phyloP scores from a whole-genome alignment of 192 early-diverging fungal genomes.

The Coemansia sp. region DNA sequence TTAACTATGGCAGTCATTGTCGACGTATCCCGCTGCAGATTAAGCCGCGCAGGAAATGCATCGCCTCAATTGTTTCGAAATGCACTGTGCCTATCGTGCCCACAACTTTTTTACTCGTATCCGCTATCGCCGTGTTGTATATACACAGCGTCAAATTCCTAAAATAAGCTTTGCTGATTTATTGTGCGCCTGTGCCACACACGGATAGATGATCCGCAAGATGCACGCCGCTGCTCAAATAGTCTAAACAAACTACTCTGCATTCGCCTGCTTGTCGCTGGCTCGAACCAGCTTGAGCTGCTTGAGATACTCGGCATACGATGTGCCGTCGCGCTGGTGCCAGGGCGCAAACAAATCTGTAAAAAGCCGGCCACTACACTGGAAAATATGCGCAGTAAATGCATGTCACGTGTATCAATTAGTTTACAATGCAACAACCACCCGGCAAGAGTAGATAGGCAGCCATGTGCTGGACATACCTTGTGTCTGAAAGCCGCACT shows the following conservation, averaged over 20 bases:
- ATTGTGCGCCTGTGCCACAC: neutral
- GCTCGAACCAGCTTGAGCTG: slow-evolving; percentile 45
- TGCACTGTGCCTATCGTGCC: neutral
- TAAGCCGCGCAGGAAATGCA: neutral
- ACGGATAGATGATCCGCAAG: neutral
- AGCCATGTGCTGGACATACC: slow-evolving; percentile 11
- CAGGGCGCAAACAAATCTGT: slow-evolving; percentile 47
- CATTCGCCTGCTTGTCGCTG: slow-evolving; percentile 15
- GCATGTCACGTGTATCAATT: slow-evolving; percentile 7
- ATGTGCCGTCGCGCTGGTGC: slow-evolving; percentile 36
- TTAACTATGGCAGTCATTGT: neutral
- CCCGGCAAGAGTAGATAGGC: neutral
- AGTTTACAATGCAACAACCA: neutral
- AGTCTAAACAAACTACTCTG: neutral
- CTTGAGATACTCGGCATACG: slow-evolving; percentile 40
- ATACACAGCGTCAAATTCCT: neutral
- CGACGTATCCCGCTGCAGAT: neutral
- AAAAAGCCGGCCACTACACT: slow-evolving; percentile 45
- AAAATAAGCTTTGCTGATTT: slow-evolving; percentile 2
- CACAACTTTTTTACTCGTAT: neutral
- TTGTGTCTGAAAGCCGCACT: slow-evolving; percentile 27
- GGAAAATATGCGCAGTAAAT: neutral
- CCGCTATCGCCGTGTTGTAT: neutral
- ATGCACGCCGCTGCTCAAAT: too few relatives aligned
- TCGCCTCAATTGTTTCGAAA: neutral